phyloP scores from a whole-genome alignment of 2,329 filamentous ascomycete genomes.

The Aspergillus calidoustus region DNA sequence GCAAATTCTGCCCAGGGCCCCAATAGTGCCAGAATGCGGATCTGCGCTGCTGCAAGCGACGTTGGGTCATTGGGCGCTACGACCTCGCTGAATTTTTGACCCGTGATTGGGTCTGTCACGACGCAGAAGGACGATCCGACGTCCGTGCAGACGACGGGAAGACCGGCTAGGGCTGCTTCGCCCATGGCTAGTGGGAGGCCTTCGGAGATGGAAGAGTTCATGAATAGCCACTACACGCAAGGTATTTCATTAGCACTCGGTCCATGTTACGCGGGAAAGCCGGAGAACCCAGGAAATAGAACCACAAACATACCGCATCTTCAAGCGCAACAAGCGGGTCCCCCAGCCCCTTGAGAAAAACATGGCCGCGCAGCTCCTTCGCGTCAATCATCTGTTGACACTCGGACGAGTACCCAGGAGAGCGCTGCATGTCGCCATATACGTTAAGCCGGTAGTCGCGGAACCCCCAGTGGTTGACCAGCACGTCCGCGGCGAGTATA shows the following conservation, averaged over 20 bases:
- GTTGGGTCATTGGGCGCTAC: conserved; percentile 67
- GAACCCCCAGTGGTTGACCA: conserved; percentile 68
- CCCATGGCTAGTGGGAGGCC: conserved; percentile 50
- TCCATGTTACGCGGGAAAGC: too few relatives aligned
- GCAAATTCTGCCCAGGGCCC: conserved; percentile 65
- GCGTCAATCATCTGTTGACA: conserved; percentile 61
- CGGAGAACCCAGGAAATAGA: neutral
- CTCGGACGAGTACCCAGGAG: conserved; percentile 63
- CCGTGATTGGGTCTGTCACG: conserved; percentile 46
- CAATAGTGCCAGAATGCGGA: conserved; percentile 63
- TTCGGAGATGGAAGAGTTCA: conserved; percentile 51
- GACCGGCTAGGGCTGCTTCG: conserved; percentile 51
- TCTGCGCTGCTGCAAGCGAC: conserved; percentile 63
- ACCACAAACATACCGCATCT: conserved; percentile 4
- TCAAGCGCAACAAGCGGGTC: conserved; percentile 21
- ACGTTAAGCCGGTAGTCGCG: conserved; percentile 65
- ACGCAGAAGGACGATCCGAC: conserved; percentile 46
- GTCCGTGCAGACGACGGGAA: conserved; percentile 47
- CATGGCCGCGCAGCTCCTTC: conserved; percentile 56
- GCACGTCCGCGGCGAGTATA: conserved; percentile 65
- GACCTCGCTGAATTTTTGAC: conserved; percentile 61
- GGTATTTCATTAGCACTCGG: too few relatives aligned
- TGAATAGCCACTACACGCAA: conserved; percentile 52
- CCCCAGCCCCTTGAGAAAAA: conserved; percentile 50
- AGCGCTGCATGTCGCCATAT: conserved; percentile 67